phyloP scores from a whole-genome alignment of 1,284 basidiomycete species.

The Irpex lacteus region DNA sequence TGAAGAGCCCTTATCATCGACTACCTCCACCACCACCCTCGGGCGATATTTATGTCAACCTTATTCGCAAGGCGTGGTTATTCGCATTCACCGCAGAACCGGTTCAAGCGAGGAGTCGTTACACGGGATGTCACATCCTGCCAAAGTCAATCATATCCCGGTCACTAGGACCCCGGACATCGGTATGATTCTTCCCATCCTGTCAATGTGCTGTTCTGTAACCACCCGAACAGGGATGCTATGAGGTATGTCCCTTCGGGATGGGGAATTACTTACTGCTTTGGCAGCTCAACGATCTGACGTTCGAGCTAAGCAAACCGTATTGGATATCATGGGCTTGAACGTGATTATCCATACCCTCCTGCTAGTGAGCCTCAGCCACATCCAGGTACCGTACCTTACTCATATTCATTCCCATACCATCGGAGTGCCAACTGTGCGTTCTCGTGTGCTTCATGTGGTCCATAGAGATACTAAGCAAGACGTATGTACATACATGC shows the following conservation, averaged over 20 bases:
- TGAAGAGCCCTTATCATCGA: constrained; percentile 22
- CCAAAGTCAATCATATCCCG: constrained; percentile 7
- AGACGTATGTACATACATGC: no score
- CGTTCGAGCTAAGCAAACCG: neutral
- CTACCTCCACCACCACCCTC: constrained; percentile 16
- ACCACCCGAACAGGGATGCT: neutral
- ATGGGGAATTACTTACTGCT: neutral
- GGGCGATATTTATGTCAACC: constrained; percentile 15
- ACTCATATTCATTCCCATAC: neutral
- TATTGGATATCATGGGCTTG: neutral
- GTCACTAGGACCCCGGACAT: constrained; percentile 13
- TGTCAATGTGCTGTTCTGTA: neutral
- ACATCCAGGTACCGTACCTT: neutral
- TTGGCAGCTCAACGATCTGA: neutral
- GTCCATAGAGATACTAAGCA: neutral
- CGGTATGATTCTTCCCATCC: neutral
- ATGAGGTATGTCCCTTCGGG: neutral
- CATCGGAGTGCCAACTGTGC: neutral
- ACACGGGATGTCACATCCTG: constrained; percentile 5
- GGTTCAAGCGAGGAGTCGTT: constrained; percentile 11
- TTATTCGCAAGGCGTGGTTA: constrained; percentile 16
- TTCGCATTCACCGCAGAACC: constrained; percentile 15
- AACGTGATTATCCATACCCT: neutral
- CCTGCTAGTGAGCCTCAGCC: neutral
- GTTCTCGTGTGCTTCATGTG: neutral